Conservation (phyloP, 345 rosid genomes). For the Raphanus sativus region DNA sequence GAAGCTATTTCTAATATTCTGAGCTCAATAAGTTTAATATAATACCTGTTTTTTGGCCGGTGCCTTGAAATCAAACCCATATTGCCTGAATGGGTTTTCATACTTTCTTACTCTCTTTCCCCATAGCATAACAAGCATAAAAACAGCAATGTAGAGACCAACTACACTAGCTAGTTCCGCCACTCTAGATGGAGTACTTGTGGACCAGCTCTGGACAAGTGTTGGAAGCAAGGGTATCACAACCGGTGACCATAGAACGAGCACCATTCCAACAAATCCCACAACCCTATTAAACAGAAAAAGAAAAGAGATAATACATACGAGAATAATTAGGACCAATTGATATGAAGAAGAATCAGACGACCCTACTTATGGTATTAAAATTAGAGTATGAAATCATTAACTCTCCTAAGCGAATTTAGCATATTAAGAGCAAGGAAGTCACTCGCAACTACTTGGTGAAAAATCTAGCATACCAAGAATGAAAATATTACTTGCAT, state of each 20-base stretch:
- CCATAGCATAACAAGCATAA: conserved; percentile 74
- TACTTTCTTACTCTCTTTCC: conserved; percentile 78
- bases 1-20: neutral
- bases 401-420: neutral
- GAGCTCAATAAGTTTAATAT: conserved; percentile 12
- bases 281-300: conserved; percentile 51
- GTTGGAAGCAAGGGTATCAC: conserved; percentile 83
- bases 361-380: conserved; percentile 13
- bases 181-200: conserved; percentile 57
- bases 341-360: neutral
- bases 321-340: conserved; percentile 11
- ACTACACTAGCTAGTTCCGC: conserved; percentile 70
- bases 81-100: conserved; percentile 68
- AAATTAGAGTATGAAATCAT: neutral
- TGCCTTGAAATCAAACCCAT: conserved; percentile 73
- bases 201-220: conserved; percentile 78
- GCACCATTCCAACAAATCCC: conserved; percentile 74
- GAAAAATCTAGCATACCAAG: neutral
- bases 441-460: neutral
- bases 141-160: conserved; percentile 77
- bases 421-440: neutral
- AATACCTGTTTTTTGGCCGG: conserved; percentile 50
- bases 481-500: neutral
- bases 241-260: conserved; percentile 87
- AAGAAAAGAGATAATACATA: neutral